A percentile compares a stretch with the other conserved stretches of the same genome.
These are phyloP conservation scores for Agrocybe pediades DNA, from an alignment of 768 basidiomycete species.

Conservation along the genomic window DNA sequence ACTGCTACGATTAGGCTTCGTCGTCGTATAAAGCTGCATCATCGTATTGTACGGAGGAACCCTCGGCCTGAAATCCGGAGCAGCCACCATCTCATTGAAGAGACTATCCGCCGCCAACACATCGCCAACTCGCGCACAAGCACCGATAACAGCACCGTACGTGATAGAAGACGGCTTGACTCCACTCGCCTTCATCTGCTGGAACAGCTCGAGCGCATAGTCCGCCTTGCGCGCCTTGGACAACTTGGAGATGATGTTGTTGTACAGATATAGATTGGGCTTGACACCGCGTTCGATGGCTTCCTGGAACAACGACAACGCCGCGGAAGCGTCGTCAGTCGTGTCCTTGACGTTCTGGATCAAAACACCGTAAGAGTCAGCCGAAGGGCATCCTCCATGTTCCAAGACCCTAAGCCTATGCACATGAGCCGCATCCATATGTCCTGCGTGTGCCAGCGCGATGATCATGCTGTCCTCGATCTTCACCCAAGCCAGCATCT, in stretches of 20 bases:
- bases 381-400: conserved; percentile 74
- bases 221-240: conserved; percentile 95
- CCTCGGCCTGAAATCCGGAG: conserved; percentile 78
- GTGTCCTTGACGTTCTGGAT: conserved; percentile 89
- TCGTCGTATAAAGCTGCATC: conserved; percentile 95
- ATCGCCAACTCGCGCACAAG: conserved; percentile 93
- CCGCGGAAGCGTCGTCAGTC: conserved; percentile 92
- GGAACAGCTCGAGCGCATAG: conserved; percentile 83
- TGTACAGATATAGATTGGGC: conserved; percentile 90
- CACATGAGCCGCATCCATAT: conserved; percentile 76
- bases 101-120: conserved; percentile 75
- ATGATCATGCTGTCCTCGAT: conserved; percentile 92
- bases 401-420: conserved; percentile 80
- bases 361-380: conserved; percentile 91
- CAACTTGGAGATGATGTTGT: conserved; percentile 96
- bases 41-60: conserved; percentile 98
- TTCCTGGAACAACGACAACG: conserved; percentile 83
- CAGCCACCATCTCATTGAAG: conserved; percentile 81
- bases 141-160: conserved; percentile 92
- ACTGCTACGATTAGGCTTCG: conserved; percentile 81
- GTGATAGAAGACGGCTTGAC: conserved; percentile 82
- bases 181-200: conserved; percentile 72
- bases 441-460: conserved; percentile 79
- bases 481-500: conserved; percentile 58
- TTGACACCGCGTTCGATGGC: conserved; percentile 64